Evolutionary conservation across 2,329 filamentous ascomycete species (phyloP).

Genomic region (Nigrospora osmanthi): DNA sequence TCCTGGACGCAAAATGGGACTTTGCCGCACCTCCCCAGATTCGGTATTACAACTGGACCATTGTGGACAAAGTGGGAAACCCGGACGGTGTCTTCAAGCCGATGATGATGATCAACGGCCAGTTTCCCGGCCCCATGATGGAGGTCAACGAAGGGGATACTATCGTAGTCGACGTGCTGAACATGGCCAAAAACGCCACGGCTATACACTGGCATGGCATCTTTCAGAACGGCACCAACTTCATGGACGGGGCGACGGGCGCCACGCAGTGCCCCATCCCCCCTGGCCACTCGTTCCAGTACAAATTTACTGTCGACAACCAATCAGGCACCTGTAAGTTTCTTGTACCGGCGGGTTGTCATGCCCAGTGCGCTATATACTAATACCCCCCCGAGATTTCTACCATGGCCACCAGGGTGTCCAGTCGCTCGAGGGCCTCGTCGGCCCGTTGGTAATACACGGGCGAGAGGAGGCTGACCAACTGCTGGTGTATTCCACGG

Average conservation of each 20-base stretch:
- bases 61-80: constrained; percentile 48
- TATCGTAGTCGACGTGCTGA: constrained; percentile 61
- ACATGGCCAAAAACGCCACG: constrained; percentile 58
- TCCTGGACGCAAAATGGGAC: constrained; percentile 50
- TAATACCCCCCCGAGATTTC: constrained; percentile 17
- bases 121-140: constrained; percentile 67
- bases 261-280: constrained; percentile 62
- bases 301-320: constrained; percentile 55
- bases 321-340: constrained; percentile 32
- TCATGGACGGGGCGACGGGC: constrained; percentile 65
- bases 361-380: background rate
- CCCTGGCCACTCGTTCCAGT: constrained; percentile 54
- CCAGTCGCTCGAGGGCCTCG: constrained; percentile 60
- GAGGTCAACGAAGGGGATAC: constrained; percentile 68
- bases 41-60: constrained; percentile 53
- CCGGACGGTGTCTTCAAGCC: constrained; percentile 51
- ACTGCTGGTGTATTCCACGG: constrained; percentile 43
- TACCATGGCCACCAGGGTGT: constrained; percentile 45
- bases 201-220: constrained; percentile 72
- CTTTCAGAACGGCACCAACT: constrained; percentile 67
- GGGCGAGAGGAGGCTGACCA: constrained; percentile 45
- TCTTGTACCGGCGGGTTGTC: background rate
- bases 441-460: constrained; percentile 56
- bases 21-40: constrained; percentile 36
- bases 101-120: constrained; percentile 65